Base-by-base conservation (phyloP, 2,329 filamentous ascomycete species). In the Aspergillus uvarum region DNA sequence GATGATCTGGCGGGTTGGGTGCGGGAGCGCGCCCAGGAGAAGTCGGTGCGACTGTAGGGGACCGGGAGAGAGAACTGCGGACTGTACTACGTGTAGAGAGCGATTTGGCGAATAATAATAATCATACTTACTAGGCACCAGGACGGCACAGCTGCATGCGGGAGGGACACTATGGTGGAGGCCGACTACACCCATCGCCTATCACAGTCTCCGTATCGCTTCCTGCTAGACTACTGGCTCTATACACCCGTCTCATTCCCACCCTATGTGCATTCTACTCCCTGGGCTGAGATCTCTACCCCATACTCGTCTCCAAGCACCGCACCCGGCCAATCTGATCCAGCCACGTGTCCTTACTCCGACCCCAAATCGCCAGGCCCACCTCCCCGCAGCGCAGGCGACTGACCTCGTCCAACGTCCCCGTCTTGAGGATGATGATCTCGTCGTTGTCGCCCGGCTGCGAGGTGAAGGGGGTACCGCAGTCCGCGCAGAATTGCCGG, bases 401-500 rank as follows among this genome's bases (percentile, higher is more conserved):
- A 14, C 56, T 31, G 50, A 55, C 62, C 5, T 67, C 68, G 48
- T 69, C 63, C 42, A 70, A 31, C 8, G 68, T 70, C 12, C 68
- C 68, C 24, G 63, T 56, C 58, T 69, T 69, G 35, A 69, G 47
- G 5, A 63, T 58, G 24, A 69, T 63, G 12, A 59, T 26, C 6
- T 56, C 26, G 2, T 26, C 19, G 4, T 42, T 53, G 3, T 58
- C 50, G 1, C 26, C 52, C 2, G 66, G 62, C 51, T 62, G 49
- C 5, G 65, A 67, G 0, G 61, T 65, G 21, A 70, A 58, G 6
- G 67, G 64, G 10, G 61, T 59, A 6, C 68, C 68, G 53, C 68
- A 70, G 31, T 69, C 63, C 14, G 59, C 61, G 53, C 68, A 70
- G 60, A 70, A 66, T 49, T 63, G 52, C 16, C 65, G 63, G 0